Evolutionary conservation across 169 alveolate genomes (phyloP), one percentile per base, ranked within the genome.

Genomic region (Plasmodium malariae): DNA sequence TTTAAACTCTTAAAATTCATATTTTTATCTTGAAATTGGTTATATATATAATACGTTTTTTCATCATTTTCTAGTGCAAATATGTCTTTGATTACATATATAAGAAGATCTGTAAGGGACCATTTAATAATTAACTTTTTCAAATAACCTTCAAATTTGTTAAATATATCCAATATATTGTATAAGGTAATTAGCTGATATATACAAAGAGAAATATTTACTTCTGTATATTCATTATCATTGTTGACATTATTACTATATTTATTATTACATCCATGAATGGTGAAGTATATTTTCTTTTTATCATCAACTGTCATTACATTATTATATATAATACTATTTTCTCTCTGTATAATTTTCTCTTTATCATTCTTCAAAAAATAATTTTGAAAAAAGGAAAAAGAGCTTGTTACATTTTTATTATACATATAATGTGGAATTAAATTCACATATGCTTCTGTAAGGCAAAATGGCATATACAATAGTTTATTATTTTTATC

Each of bases 401-500:
- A 80, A 28, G 73, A 80, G 28, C 83, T 80, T 4, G 45, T 34
- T 3, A 80, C 45, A n/a, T n/a, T 34, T 60, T 49, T 65, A 2
- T 60, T 71, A 37, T 24, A 28, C 1, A 45, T 51, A 11, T 45
- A 40, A 11, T 80, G 49, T 1, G 80, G 65, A n/a, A 80, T 51
- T 36, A 57, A 26, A 51, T 51, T 80, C 6, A 65, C 37, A 37
- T 67, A 65, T 21, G 54, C 62, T 45, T 67, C 83, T 17, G 85
- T 67, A 43, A 80, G 57, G 36, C 67, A 80, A 51, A 67, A 67
- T 24, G 90, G 90, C 19, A 80, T 32, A 70, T 80, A 80, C 2
- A 80, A 30, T 59, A 80, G 40, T 43, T 80, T 80, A 71, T 80
- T 80, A 32, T 80, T 80, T 60, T 80, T 80, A n/a, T 80, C 90